These are phyloP conservation scores for Diaporthe longicolla DNA, from an alignment of 2,329 filamentous ascomycete species.

Conservation along the genomic window DNA sequence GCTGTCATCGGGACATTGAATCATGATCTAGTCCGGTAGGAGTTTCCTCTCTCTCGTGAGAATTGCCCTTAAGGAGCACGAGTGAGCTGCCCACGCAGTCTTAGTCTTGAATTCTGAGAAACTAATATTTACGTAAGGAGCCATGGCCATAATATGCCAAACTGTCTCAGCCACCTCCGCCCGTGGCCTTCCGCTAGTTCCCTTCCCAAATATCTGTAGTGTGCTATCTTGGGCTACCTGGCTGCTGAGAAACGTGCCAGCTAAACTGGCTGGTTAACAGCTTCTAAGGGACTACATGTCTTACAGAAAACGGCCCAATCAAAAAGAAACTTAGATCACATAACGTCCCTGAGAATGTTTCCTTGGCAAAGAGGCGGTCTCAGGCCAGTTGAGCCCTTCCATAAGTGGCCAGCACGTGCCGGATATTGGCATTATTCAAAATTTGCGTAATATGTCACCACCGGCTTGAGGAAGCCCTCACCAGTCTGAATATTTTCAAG, in stretches of 20 bases:
- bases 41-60: neutral
- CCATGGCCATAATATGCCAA: neutral
- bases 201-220: neutral
- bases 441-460: neutral
- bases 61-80: no score
- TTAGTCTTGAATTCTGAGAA: neutral
- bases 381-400: neutral
- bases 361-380: conserved; percentile 5
- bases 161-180: neutral
- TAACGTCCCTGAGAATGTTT: neutral
- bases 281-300: neutral
- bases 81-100: neutral
- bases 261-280: neutral
- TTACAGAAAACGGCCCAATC: neutral
- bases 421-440: neutral
- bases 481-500: neutral
- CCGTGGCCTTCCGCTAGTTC: neutral
- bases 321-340: neutral
- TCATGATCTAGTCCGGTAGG: neutral
- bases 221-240: neutral
- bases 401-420: neutral
- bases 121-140: conserved; percentile 22
- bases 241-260: neutral
- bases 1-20: neutral
- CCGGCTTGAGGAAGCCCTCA: neutral